Conservation (phyloP, 768 basidiomycete species). For the Hebeloma cylindrosporum region DNA sequence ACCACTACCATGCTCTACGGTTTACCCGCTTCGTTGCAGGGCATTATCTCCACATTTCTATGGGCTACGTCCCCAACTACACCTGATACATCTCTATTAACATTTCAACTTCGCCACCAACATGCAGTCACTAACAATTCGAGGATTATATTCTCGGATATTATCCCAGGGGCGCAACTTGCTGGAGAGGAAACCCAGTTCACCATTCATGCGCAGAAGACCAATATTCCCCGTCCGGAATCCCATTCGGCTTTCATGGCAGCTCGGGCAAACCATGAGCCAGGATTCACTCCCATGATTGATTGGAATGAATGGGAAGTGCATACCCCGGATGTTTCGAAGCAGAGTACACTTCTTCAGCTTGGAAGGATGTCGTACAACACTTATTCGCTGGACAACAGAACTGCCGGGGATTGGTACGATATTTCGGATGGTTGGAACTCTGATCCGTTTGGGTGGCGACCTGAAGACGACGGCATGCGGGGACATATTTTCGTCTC, state of each 20-base stretch:
- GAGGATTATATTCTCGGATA: constrained; percentile 58
- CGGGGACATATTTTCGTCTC: constrained; percentile 91
- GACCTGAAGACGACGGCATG: constrained; percentile 84
- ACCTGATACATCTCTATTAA: constrained; percentile 36
- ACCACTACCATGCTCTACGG: constrained; percentile 33
- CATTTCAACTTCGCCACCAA: constrained; percentile 65
- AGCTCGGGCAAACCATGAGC: constrained; percentile 35
- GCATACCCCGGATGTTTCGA: constrained; percentile 66
- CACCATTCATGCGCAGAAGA: constrained; percentile 37
- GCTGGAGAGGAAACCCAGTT: constrained; percentile 35
- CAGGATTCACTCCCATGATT: constrained; percentile 36
- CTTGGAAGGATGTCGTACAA: constrained; percentile 91
- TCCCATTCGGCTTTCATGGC: constrained; percentile 40
- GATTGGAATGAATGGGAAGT: constrained; percentile 70
- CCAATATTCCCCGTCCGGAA: constrained; percentile 47
- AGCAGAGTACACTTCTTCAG: constrained; percentile 67
- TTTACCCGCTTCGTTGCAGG: constrained; percentile 42
- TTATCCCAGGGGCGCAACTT: constrained; percentile 28
- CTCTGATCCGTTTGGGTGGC: constrained; percentile 80
- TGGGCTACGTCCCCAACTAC: constrained; percentile 34
- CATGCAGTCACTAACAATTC: constrained; percentile 58
- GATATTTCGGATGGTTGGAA: constrained; percentile 60
- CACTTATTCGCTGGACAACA: constrained; percentile 60
- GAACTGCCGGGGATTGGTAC: constrained; percentile 63
- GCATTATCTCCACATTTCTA: constrained; percentile 42